phyloP scores from a whole-genome alignment of 2,329 filamentous ascomycete genomes.

The Colletotrichum phormii region DNA sequence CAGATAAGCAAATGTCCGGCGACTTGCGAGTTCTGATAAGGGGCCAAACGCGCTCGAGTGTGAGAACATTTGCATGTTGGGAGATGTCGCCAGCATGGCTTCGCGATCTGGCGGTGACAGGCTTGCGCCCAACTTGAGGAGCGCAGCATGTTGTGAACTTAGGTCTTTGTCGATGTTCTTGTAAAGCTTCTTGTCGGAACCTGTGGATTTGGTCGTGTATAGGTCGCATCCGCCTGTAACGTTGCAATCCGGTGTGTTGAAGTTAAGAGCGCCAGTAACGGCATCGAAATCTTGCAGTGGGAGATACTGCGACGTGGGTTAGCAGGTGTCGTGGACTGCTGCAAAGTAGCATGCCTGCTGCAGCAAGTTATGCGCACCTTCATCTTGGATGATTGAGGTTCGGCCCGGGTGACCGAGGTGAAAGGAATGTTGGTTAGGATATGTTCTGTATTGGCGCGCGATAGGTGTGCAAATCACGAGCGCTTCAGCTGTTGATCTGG shows the following conservation, averaged over 20 bases:
- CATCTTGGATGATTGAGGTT: constrained; percentile 33
- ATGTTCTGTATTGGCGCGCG: constrained; percentile 13
- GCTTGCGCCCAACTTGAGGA: constrained; percentile 86
- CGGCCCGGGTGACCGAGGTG: constrained; percentile 23
- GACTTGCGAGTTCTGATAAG: constrained; percentile 86
- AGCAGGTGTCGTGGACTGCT: constrained; percentile 21
- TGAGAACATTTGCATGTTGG: constrained; percentile 68
- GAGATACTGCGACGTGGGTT: constrained; percentile 74
- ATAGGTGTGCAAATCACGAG: not conserved
- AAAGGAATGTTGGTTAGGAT: constrained; percentile 9
- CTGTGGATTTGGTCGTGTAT: constrained; percentile 96
- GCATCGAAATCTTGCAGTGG: constrained; percentile 91
- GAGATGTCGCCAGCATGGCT: constrained; percentile 76
- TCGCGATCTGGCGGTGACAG: constrained; percentile 85
- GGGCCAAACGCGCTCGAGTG: constrained; percentile 93
- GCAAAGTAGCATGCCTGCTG: constrained; percentile 20
- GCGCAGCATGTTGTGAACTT: constrained; percentile 89
- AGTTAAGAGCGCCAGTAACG: constrained; percentile 93
- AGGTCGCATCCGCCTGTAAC: constrained; percentile 95
- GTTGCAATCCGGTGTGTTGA: constrained; percentile 92
- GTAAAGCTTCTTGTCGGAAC: constrained; percentile 96
- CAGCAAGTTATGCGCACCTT: constrained; percentile 37
- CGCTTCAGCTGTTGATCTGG: constrained; percentile 1
- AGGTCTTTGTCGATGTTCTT: constrained; percentile 93
- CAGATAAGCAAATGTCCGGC: constrained; percentile 93